Percentiles rank a stretch among this genome's conserved stretches.
Evolutionary conservation across 257 asterid species (phyloP).

Genomic region (Solanum pinnatisectum): DNA sequence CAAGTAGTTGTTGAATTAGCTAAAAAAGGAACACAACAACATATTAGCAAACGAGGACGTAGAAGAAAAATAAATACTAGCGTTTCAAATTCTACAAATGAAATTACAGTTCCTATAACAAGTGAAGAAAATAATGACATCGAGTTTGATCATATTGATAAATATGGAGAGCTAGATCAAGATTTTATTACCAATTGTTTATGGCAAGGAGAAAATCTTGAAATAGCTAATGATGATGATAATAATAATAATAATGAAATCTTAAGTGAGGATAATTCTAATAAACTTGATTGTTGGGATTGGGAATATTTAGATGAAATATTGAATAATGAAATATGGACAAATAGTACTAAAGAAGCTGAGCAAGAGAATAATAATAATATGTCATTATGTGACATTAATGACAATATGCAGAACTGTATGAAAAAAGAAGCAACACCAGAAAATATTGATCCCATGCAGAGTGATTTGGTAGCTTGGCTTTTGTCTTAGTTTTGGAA

Average conservation of each 20-base stretch:
- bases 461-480: constrained; percentile 39
- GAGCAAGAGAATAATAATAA: constrained; percentile 1
- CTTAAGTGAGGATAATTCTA: not conserved
- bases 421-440: not conserved
- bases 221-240: not conserved
- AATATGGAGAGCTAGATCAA: not conserved
- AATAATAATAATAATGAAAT: not conserved
- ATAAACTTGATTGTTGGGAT: not conserved
- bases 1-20: constrained; percentile 2
- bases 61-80: constrained; percentile 9
- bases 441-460: constrained; percentile 10
- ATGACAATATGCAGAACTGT: not conserved
- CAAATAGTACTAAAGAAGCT: not conserved
- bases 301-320: constrained; percentile 15
- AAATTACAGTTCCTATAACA: not conserved
- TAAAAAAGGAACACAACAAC: not conserved
- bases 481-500: constrained; percentile 27
- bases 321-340: not conserved
- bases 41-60: constrained; percentile 11
- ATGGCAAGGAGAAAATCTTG: constrained; percentile 1
- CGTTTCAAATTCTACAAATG: not conserved
- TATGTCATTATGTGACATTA: constrained; percentile 15
- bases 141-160: not conserved
- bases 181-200: not conserved
- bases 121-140: not conserved